Evolutionary conservation across 1,139 yeast genomes (phyloP).

Genomic region (Suhomyces bolitotheri): DNA sequence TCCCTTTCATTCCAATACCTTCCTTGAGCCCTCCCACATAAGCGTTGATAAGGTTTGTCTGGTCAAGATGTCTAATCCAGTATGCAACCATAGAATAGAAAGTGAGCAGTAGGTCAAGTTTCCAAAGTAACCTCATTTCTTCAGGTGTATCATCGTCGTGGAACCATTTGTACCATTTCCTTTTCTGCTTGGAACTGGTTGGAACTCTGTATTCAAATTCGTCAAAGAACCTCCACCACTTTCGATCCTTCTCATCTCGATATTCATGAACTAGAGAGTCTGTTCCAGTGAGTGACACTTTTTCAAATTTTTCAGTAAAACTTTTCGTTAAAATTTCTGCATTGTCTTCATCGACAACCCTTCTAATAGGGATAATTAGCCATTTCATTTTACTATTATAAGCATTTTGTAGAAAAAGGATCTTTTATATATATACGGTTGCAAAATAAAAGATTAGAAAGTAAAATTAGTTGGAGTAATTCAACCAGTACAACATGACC

Average conservation of each 20-base stretch:
- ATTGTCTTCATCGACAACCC: constrained; percentile 39
- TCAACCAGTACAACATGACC: no score
- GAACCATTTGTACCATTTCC: constrained; percentile 64
- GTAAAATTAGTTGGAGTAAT: no score
- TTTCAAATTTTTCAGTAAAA: neutral
- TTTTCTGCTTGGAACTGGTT: constrained; percentile 31
- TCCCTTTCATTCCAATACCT: constrained; percentile 58
- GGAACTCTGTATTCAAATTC: constrained; percentile 58
- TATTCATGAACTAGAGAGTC: constrained; percentile 40
- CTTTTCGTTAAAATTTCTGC: neutral
- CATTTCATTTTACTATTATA: constrained; percentile 49
- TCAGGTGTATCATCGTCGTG: constrained; percentile 54
- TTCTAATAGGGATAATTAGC: constrained; percentile 46
- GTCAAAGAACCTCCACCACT: constrained; percentile 63
- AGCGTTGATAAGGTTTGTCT: constrained; percentile 59
- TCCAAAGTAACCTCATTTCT: constrained; percentile 55
- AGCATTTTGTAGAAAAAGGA: no score
- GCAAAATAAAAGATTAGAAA: no score
- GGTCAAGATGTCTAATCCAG: constrained; percentile 70
- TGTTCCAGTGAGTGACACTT: neutral
- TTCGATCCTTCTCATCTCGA: constrained; percentile 59
- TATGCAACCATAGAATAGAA: constrained; percentile 60
- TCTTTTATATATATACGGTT: no score
- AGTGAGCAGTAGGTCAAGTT: constrained; percentile 61
- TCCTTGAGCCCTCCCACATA: constrained; percentile 65